These are phyloP conservation scores for Suillus paluster DNA, from an alignment of 768 basidiomycete species.

Conservation along the genomic window DNA sequence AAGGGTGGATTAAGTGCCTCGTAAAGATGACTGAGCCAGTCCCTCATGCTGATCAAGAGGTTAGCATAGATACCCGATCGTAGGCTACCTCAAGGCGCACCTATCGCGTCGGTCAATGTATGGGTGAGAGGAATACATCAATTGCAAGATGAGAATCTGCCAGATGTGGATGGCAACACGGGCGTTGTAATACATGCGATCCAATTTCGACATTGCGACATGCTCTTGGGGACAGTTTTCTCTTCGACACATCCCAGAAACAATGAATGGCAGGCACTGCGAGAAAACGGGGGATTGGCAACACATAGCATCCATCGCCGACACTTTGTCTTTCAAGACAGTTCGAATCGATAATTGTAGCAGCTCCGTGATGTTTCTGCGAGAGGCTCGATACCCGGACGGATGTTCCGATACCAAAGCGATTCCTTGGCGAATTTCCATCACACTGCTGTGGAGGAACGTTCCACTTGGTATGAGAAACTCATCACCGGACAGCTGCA, in stretches of 20 bases:
- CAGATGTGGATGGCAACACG: slow-evolving; percentile 50
- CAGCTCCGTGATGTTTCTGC: slow-evolving; percentile 22
- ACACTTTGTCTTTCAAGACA: slow-evolving; percentile 34
- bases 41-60: slow-evolving; percentile 9
- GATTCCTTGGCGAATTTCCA: neutral
- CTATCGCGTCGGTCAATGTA: neutral
- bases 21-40: slow-evolving; percentile 52
- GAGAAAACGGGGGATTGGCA: slow-evolving; percentile 35
- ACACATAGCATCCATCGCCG: slow-evolving; percentile 39
- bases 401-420: neutral
- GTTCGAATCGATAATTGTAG: slow-evolving; percentile 30
- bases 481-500: slow-evolving; percentile 28
- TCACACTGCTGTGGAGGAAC: neutral
- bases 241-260: slow-evolving; percentile 38
- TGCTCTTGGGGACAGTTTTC: slow-evolving; percentile 44
- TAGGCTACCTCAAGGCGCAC: slow-evolving; percentile 13
- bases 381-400: slow-evolving; percentile 14
- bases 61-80: neutral
- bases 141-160: slow-evolving; percentile 53
- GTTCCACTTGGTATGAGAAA: slow-evolving; percentile 1
- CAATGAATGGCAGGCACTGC: slow-evolving; percentile 42
- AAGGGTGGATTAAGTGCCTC: slow-evolving; percentile 53
- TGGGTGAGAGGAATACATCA: slow-evolving; percentile 23
- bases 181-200: slow-evolving; percentile 41
- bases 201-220: slow-evolving; percentile 26